Conservation (phyloP, 139 green algal species). For the Picochlorum sp. region DNA sequence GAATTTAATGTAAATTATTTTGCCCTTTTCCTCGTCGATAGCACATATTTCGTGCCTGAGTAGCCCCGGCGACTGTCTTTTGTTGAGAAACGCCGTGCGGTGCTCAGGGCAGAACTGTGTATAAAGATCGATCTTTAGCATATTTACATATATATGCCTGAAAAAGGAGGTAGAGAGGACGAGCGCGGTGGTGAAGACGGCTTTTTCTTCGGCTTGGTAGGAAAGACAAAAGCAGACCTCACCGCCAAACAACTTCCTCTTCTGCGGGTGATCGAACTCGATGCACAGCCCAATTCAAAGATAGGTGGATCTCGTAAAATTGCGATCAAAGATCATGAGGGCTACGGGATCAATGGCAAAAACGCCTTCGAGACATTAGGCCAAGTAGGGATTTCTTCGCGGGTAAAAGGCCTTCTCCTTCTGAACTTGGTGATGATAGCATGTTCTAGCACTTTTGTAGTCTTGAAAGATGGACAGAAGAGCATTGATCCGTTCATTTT, state of each 20-base stretch:
- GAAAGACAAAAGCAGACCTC: not conserved
- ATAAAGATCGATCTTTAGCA: too few relatives aligned
- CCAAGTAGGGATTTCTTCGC: constrained; percentile 2
- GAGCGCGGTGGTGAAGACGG: too few relatives aligned
- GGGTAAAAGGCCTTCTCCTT: constrained; percentile 25
- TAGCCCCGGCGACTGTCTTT: too few relatives aligned
- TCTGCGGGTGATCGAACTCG: not conserved
- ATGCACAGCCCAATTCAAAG: not conserved
- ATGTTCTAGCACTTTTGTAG: constrained; percentile 31
- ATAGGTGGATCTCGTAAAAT: not conserved
- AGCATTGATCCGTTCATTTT: constrained; percentile 28
- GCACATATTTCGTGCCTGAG: too few relatives aligned
- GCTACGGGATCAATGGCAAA: not conserved
- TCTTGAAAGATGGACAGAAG: constrained; percentile 29
- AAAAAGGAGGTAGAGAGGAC: too few relatives aligned
- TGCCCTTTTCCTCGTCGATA: too few relatives aligned
- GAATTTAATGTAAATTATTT: not conserved
- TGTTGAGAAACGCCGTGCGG: too few relatives aligned
- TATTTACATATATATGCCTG: too few relatives aligned
- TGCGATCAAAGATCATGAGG: not conserved
- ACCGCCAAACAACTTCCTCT: not conserved
- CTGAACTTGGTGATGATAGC: constrained; percentile 33
- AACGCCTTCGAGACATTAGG: not conserved
- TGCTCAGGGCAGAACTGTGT: too few relatives aligned
- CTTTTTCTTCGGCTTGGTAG: not conserved